Evolutionary conservation across 2,329 filamentous ascomycete genomes (phyloP).

Genomic region (Lachnellula suecica): DNA sequence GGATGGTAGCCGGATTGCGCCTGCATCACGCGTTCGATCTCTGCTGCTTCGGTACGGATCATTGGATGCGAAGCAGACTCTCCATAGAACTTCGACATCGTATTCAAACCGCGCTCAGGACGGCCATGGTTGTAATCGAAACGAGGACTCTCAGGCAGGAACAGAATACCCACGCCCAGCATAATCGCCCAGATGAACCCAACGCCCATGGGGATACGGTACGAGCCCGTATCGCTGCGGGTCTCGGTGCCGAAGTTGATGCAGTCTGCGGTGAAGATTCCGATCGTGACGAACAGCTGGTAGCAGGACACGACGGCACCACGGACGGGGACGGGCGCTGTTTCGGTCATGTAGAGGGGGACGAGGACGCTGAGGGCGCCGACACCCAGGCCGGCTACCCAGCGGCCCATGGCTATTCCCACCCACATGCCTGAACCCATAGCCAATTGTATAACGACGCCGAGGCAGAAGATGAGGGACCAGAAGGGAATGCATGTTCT

Average conservation of each 20-base stretch:
- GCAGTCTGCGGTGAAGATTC: slow-evolving; percentile 58
- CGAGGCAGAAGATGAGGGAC: slow-evolving; percentile 60
- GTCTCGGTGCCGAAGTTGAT: slow-evolving; percentile 50
- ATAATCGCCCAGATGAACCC: slow-evolving; percentile 53
- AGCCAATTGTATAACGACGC: slow-evolving; percentile 66
- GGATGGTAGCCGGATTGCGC: slow-evolving; percentile 55
- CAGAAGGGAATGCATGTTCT: slow-evolving; percentile 52
- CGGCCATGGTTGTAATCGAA: slow-evolving; percentile 50
- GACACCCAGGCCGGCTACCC: slow-evolving; percentile 66
- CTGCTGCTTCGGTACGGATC: slow-evolving; percentile 48
- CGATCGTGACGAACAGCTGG: slow-evolving; percentile 72
- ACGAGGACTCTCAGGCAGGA: slow-evolving; percentile 56
- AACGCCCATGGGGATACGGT: slow-evolving; percentile 61
- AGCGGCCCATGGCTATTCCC: slow-evolving; percentile 61
- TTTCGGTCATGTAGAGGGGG: slow-evolving; percentile 68
- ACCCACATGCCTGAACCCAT: slow-evolving; percentile 55
- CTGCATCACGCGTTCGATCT: slow-evolving; percentile 44
- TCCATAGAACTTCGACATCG: slow-evolving; percentile 52
- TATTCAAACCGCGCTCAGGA: slow-evolving; percentile 48
- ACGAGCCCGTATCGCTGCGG: slow-evolving; percentile 44
- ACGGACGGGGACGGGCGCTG: slow-evolving; percentile 59
- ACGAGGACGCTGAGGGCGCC: slow-evolving; percentile 65
- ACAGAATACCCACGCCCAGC: slow-evolving; percentile 51
- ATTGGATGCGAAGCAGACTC: slow-evolving; percentile 47
- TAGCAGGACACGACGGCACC: slow-evolving; percentile 66